Conservation (phyloP, 202 grass and related monocot species). For the Alloteropsis angusta region DNA sequence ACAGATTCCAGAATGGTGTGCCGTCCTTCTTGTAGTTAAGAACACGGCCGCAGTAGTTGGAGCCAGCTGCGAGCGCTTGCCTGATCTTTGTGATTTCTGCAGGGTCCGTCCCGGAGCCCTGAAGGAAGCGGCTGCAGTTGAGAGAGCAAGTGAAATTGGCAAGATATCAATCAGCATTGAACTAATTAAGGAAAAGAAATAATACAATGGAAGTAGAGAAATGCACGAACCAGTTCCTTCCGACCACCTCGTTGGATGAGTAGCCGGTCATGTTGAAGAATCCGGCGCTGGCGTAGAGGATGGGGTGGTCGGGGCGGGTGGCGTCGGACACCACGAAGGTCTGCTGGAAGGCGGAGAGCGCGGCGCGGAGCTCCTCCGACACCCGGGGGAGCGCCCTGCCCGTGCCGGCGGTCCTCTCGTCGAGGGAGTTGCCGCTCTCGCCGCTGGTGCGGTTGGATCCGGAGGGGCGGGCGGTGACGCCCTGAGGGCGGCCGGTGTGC, state of each 20-base stretch:
- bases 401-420: conserved; percentile 22
- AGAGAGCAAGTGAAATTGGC: no score
- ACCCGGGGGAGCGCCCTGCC: conserved; percentile 48
- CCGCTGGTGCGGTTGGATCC: not conserved
- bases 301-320: conserved; percentile 55
- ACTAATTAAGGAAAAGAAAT: no score
- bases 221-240: conserved; percentile 55
- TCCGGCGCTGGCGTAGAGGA: conserved; percentile 86
- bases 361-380: conserved; percentile 84
- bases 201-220: no score
- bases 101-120: conserved; percentile 62
- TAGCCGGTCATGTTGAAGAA: conserved; percentile 97
- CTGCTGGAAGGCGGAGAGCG: conserved; percentile 85
- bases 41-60: conserved; percentile 79
- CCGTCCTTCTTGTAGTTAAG: conserved; percentile 75
- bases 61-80: conserved; percentile 47
- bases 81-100: conserved; percentile 84
- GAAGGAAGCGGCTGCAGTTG: conserved; percentile 61
- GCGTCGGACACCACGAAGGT: conserved; percentile 94
- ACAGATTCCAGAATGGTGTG: conserved; percentile 89
- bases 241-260: conserved; percentile 72
- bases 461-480: conserved; percentile 48
- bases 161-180: no score
- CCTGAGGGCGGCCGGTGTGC: conserved; percentile 60
- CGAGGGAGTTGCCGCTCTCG: conserved; percentile 29